Percentiles rank a stretch among this genome's conserved stretches.
phyloP scores from a whole-genome alignment of 1,284 basidiomycete species.

The Bjerkandera adusta region DNA sequence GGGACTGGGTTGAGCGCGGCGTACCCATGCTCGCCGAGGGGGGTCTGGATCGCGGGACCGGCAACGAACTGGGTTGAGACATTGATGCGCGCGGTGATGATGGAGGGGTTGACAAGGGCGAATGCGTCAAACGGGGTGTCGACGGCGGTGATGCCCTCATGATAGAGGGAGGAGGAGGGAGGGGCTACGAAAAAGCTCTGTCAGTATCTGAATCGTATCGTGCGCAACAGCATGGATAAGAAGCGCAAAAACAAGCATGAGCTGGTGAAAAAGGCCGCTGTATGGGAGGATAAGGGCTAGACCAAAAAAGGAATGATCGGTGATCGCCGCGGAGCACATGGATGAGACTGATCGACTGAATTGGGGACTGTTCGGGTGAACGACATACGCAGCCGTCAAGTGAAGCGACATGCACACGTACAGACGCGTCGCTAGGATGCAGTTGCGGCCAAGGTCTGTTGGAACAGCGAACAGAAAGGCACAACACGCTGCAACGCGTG shows the following conservation, averaged over 20 bases:
- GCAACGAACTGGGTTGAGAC: conserved; percentile 5
- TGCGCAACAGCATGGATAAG: no score
- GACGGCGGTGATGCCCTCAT: conserved; percentile 12
- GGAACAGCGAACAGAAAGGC: background rate
- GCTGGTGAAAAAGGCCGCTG: no score
- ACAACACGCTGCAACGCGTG: background rate
- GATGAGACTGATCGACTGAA: no score
- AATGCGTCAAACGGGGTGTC: conserved; percentile 12
- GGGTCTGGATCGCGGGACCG: conserved; percentile 9
- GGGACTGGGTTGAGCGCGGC: conserved; percentile 15
- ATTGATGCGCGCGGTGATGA: conserved; percentile 17
- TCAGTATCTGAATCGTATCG: no score
- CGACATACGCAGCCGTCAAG: no score
- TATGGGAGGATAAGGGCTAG: no score
- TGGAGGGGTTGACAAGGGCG: conserved; percentile 14
- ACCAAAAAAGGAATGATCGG: no score
- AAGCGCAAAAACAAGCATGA: no score
- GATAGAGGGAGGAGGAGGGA: conserved; percentile 11
- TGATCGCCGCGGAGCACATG: no score
- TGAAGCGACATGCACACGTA: background rate
- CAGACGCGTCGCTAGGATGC: conserved; percentile 3
- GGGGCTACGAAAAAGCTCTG: conserved; percentile 12
- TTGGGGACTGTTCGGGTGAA: no score
- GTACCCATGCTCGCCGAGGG: conserved; percentile 10
- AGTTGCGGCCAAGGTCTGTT: background rate